Conservation (phyloP, 495 filamentous ascomycete species). For the Aspergillus homomorphus region DNA sequence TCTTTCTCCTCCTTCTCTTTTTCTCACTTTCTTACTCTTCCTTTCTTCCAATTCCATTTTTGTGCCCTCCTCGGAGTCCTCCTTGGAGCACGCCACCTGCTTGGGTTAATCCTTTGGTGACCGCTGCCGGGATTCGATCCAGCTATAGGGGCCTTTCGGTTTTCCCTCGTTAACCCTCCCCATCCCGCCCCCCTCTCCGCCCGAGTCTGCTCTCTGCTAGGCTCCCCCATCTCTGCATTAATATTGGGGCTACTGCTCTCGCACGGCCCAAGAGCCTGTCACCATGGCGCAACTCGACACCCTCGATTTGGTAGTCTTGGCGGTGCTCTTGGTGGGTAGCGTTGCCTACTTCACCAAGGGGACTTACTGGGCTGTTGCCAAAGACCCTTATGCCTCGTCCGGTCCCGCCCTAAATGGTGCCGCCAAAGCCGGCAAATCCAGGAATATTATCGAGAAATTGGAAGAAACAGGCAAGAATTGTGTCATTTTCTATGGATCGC, state of each 20-base stretch:
- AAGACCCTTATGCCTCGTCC: constrained; percentile 80
- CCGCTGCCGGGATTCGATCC: background rate
- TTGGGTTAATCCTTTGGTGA: background rate
- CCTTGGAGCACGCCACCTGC: constrained; percentile 1
- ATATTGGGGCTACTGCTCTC: constrained; percentile 1
- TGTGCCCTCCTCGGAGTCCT: background rate
- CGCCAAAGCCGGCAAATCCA: constrained; percentile 78
- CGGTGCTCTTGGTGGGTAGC: constrained; percentile 77
- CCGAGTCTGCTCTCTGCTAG: constrained; percentile 2
- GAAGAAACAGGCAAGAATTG: constrained; percentile 94
- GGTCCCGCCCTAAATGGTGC: constrained; percentile 64
- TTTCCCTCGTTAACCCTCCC: constrained; percentile 7
- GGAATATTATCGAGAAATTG: constrained; percentile 94
- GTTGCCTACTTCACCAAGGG: constrained; percentile 97
- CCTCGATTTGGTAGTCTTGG: constrained; percentile 88
- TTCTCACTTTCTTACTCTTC: constrained; percentile 14
- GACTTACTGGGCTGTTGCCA: constrained; percentile 75
- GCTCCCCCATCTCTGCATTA: background rate
- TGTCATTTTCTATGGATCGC: constrained; percentile 96
- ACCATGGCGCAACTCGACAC: constrained; percentile 95
- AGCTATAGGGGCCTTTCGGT: constrained; percentile 3
- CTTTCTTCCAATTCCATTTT: constrained; percentile 10
- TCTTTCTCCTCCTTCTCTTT: constrained; percentile 20
- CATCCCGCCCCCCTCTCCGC: constrained; percentile 10
- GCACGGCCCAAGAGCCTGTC: constrained; percentile 6